Evolutionary conservation across 768 basidiomycete genomes (phyloP), one percentile per base, ranked within the genome.

Genomic region (Termitomyces titanicus): DNA sequence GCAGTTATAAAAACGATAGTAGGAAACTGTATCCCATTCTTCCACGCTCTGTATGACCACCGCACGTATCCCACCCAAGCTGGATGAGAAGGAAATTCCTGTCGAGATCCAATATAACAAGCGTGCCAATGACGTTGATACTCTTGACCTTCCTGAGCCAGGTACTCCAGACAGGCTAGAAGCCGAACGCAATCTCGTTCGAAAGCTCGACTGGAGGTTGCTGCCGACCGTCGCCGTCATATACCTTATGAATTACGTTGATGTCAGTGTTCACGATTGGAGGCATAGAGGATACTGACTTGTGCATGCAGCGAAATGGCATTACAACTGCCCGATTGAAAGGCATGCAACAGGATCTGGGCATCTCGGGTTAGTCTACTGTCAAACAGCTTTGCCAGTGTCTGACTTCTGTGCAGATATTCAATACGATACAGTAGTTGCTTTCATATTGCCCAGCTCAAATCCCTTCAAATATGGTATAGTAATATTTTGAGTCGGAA

Each of bases 201-300:
- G 80, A 37, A 81, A 78, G 56, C 72, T 88, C 44, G 85, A 86
- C 59, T 65, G 59, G 57, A 72, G 83, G 31, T 66, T 86, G 3
- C 64, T 88, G 45, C 82, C 82, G 0, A 79, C 80, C 0, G 77
- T 87, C 42, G 70, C 83, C 22, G 51, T 84, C 47, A 82, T 86
- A 27, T 84, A 71, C 59, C 77, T 86, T 57, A 79, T 86, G 80
- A 86, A 86, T 59, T 85, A 83, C 59, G 84, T 86, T 55, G 84
- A 85, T 64, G 84, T 86, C 55, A 58, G 72, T 65, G 10, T 9
- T 29, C 35, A 50, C 10, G 15, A 29, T 11, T 33, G 38, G 31
- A 3, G 3, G 29, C 17, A 0, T 39, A n/a, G 20, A 37, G 5
- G 38, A 7, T 27, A 5, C 20, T 40, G n/a, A 46, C 31, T 48